These are phyloP conservation scores for Periconia digitata DNA, from an alignment of 2,329 filamentous ascomycete species.

Conservation along the genomic window DNA sequence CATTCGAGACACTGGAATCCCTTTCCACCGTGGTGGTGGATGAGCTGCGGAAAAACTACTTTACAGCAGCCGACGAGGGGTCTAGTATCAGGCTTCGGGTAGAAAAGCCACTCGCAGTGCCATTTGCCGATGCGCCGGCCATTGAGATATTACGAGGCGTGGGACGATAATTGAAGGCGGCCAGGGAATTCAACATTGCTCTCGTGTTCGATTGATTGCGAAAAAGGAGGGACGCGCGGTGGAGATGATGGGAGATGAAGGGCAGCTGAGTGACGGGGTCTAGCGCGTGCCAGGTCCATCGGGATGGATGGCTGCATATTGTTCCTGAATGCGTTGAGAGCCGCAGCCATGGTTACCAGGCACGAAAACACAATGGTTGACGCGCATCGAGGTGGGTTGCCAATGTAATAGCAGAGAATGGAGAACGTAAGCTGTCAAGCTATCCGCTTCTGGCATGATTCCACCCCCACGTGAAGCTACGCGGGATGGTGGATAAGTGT, in stretches of 20 bases:
- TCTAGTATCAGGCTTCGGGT: slow-evolving; percentile 63
- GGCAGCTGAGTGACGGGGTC: slow-evolving; percentile 7
- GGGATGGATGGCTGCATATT: background rate
- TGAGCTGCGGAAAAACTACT: slow-evolving; percentile 46
- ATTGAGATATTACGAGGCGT: slow-evolving; percentile 58
- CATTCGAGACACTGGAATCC: slow-evolving; percentile 53
- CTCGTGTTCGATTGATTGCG: background rate
- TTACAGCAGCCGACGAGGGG: slow-evolving; percentile 34
- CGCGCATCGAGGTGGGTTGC: background rate
- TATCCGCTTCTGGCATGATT: background rate
- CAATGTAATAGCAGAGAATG: no score
- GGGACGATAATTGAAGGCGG: slow-evolving; percentile 3
- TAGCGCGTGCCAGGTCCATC: background rate
- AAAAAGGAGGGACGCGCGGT: background rate
- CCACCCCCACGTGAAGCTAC: background rate
- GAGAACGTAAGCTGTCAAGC: background rate
- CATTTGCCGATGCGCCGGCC: slow-evolving; percentile 69
- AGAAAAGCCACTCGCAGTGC: slow-evolving; percentile 73
- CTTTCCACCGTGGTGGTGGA: slow-evolving; percentile 43
- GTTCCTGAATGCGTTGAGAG: background rate
- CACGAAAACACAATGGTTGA: background rate
- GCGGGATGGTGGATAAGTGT: background rate
- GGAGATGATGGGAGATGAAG: no score
- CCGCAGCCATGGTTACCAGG: background rate
- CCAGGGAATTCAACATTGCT: background rate